Percentiles rank a stretch among this genome's conserved stretches.
Evolutionary conservation across 2,329 filamentous ascomycete genomes (phyloP).

Genomic region (Trichoderma sp.): DNA sequence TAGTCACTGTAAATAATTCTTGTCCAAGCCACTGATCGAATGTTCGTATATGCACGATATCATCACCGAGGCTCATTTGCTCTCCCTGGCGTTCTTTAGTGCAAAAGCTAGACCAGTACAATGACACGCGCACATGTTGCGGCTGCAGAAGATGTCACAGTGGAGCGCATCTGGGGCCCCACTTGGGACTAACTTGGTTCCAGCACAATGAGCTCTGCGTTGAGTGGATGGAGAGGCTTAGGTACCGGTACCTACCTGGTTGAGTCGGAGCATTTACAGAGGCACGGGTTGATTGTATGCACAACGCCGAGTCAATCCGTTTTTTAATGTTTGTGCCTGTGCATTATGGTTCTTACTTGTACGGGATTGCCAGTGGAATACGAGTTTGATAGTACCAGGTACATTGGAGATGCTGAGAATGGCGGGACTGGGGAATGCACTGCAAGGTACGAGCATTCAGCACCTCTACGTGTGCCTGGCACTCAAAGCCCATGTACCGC

Average conservation of each 20-base stretch:
- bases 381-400: not conserved
- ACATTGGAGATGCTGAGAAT: not conserved
- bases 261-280: not conserved
- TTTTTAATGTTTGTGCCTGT: not conserved
- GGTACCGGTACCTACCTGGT: conserved; percentile 1
- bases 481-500: not conserved
- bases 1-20: not conserved
- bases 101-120: not conserved
- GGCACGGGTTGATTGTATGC: not conserved
- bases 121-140: not conserved
- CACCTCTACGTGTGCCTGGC: not conserved
- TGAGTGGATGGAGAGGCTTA: not conserved
- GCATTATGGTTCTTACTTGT: not conserved
- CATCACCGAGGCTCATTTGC: not conserved
- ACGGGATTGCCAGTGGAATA: not conserved
- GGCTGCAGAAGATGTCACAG: conserved; percentile 12
- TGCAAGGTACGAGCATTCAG: not conserved
- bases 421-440: not conserved
- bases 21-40: not conserved
- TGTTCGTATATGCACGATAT: not conserved
- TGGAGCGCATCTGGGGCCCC: not conserved
- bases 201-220: not conserved
- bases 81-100: not conserved
- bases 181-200: not conserved
- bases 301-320: not conserved